Evolutionary conservation across 2,329 filamentous ascomycete genomes (phyloP), one percentile per base, ranked within the genome.

Genomic region (Trichoderma lentiforme): DNA sequence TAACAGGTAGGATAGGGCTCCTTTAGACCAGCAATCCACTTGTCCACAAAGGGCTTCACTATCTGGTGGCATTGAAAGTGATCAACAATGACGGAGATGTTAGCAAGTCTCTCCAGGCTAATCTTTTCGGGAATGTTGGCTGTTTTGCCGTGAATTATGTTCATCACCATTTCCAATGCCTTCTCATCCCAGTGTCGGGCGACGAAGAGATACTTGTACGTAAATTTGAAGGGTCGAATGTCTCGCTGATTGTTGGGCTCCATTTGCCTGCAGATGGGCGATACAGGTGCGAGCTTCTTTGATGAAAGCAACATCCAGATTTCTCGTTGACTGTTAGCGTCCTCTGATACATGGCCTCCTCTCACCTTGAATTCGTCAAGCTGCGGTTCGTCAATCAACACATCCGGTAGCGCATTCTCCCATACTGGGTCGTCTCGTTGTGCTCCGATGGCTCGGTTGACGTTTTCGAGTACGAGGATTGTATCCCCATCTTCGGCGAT

Each of bases 51-150:
- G 1, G 81, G 73, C 60, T 85, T 81, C 1, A 85, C 80, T 0
- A 81, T 80, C 57, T 85, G 83, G 12, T 79, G 74, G 74, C 83
- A 83, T 66, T 80, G 77, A 74, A 84, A 84, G 32, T 81, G 81
- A 71, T 85, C 82, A 6, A 84, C 81, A 12, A 86, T 75, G 4
- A 82, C 77, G 9, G 83, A 83, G 3, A 87, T 77, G 62, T 84
- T 82, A 18, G 80, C 81, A 12, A 87, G 78, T 8, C 78, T 77
- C 11, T 84, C 80, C 4, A 86, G 74, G 36, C 75, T 77, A 1
- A 85, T 73, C 0, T 72, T 57, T 30, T 75, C 75, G 1, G 84
- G 83, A 9, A 86, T 78, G 51, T 80, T 78, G 15, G 77, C 72
- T 12, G 78, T 80, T 4, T 79, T 80, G 62, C 81, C 79, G 75